These are phyloP conservation scores for Vanrija sp. DNA, from an alignment of 1,284 basidiomycete species.

Conservation along the genomic window DNA sequence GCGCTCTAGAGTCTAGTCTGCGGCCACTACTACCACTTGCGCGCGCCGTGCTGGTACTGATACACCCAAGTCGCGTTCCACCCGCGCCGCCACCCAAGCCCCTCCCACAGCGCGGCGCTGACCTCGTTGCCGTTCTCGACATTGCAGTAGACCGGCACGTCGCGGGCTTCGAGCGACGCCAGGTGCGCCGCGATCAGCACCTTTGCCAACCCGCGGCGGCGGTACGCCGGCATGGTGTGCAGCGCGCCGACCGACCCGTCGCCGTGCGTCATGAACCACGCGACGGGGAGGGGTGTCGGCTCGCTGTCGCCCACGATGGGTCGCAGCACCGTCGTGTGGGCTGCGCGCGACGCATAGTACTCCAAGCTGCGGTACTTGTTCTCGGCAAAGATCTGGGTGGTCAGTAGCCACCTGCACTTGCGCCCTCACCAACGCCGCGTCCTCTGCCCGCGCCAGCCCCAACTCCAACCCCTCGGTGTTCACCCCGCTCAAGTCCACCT, in stretches of 20 bases:
- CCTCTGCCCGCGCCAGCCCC: constrained; percentile 8
- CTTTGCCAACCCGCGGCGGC: constrained; percentile 25
- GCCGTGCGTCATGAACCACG: constrained; percentile 25
- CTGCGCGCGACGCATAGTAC: constrained; percentile 18
- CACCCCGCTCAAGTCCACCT: background rate
- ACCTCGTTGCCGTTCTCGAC: constrained; percentile 20
- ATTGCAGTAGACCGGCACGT: constrained; percentile 9
- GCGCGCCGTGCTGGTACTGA: background rate
- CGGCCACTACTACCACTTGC: background rate
- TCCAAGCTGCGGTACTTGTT: constrained; percentile 5
- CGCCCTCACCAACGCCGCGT: constrained; percentile 18
- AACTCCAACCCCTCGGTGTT: constrained; percentile 3
- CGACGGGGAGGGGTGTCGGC: constrained; percentile 2
- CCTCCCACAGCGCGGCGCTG: constrained; percentile 20
- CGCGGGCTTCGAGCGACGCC: background rate
- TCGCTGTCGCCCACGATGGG: background rate
- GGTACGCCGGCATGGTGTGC: constrained; percentile 18
- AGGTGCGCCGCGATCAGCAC: constrained; percentile 19
- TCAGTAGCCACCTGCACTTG: background rate
- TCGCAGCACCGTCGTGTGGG: constrained; percentile 16
- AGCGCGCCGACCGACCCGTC: constrained; percentile 28
- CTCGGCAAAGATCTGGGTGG: background rate
- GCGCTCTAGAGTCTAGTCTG: too few species aligned
- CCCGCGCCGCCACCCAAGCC: constrained; percentile 19
- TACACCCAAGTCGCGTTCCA: constrained; percentile 20